Conservation (phyloP, 1,284 basidiomycete genomes). For the Lentinus polychrous region DNA sequence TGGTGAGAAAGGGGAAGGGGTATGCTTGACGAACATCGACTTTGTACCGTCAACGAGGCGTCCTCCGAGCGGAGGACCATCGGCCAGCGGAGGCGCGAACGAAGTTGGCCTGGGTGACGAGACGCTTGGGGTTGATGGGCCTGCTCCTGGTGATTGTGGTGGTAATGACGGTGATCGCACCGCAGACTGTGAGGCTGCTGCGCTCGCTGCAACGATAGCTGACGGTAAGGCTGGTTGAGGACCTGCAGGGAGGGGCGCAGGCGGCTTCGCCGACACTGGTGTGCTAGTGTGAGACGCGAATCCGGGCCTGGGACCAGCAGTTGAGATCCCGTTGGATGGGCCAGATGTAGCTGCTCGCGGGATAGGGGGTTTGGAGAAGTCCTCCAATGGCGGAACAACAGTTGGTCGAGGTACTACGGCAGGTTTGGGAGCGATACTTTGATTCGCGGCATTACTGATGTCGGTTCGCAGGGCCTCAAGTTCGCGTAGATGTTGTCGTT, state of each 20-base stretch:
- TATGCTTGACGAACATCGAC: constrained; percentile 63
- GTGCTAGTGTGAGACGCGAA: constrained; percentile 4
- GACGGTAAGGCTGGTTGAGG: constrained; percentile 6
- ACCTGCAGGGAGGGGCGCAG: background rate
- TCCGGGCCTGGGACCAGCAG: constrained; percentile 5
- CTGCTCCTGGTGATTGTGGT: constrained; percentile 46
- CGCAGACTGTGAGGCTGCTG: background rate
- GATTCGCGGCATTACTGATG: constrained; percentile 60
- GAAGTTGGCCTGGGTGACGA: constrained; percentile 11
- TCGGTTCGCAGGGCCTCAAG: constrained; percentile 80
- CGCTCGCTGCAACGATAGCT: background rate
- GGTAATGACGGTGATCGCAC: constrained; percentile 20
- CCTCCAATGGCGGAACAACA: constrained; percentile 58
- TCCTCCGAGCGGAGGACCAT: constrained; percentile 51
- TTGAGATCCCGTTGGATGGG: constrained; percentile 13
- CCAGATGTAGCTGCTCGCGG: constrained; percentile 26
- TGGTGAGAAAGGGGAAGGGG: constrained; percentile 29
- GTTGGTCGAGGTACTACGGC: constrained; percentile 52
- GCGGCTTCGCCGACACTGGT: background rate
- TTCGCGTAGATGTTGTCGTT: constrained; percentile 80
- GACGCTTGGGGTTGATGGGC: constrained; percentile 29
- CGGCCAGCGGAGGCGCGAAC: constrained; percentile 22
- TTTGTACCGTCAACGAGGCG: constrained; percentile 65
- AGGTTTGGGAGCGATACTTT: constrained; percentile 37
- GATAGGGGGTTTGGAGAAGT: constrained; percentile 38